Conservation (phyloP, 345 rosid species). For the Dipteronia dyeriana region DNA sequence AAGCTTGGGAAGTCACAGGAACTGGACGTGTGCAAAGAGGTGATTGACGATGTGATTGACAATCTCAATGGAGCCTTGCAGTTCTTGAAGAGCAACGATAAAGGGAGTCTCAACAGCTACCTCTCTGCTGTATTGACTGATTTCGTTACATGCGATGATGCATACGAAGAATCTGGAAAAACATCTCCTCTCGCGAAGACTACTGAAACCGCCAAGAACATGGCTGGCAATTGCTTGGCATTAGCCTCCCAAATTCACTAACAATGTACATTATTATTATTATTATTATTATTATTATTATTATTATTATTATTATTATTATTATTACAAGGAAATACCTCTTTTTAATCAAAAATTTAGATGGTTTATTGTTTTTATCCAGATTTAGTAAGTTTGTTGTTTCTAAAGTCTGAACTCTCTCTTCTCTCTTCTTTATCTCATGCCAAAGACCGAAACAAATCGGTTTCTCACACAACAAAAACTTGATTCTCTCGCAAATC, state of each 20-base stretch:
- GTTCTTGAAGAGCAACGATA: constrained; percentile 34
- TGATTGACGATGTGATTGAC: constrained; percentile 28
- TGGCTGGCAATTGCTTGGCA: constrained; percentile 26
- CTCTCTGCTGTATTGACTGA: constrained; percentile 37
- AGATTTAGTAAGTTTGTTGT: too few species aligned
- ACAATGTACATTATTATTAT: not conserved
- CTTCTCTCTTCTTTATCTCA: too few species aligned
- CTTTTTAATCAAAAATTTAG: too few species aligned
- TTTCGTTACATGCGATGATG: constrained; percentile 36
- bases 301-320: too few species aligned
- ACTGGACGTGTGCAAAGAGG: constrained; percentile 30
- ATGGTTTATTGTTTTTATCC: too few species aligned
- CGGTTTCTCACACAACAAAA: too few species aligned
- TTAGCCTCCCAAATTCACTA: not conserved
- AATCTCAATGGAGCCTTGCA: constrained; percentile 26
- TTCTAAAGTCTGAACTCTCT: too few species aligned
- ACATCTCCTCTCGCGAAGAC: constrained; percentile 19
- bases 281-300: too few species aligned
- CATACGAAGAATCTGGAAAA: constrained; percentile 16
- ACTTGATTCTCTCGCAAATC: too few species aligned
- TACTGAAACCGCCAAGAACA: not conserved
- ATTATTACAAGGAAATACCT: too few species aligned
- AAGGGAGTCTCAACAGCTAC: constrained; percentile 28
- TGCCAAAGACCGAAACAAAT: too few species aligned
- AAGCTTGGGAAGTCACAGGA: not conserved